These are phyloP conservation scores for Phytophthora capsici DNA, from an alignment of 352 stramenopile genomes.

Conservation along the genomic window DNA sequence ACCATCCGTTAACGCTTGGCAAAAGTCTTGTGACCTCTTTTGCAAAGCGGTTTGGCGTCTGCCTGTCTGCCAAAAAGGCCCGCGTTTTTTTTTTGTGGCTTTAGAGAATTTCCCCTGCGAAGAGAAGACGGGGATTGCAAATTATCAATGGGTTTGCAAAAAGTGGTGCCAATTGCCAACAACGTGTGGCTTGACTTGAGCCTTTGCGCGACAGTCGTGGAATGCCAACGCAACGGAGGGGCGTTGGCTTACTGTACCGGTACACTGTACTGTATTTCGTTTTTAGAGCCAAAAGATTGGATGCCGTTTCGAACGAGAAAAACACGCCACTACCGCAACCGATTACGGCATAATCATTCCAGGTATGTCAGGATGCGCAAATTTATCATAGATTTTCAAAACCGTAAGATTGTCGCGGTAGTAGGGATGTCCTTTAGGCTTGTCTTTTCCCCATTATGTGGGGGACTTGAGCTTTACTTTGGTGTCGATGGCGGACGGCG, in stretches of 20 bases:
- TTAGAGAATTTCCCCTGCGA: conserved; percentile 9
- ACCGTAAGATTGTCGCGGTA: conserved; percentile 7
- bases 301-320: conserved; percentile 22
- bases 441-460: conserved; percentile 14
- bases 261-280: conserved; percentile 19
- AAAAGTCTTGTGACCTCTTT: no score
- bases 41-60: conserved; percentile 2
- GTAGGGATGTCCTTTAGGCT: conserved; percentile 4
- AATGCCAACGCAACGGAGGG: conserved; percentile 12
- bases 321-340: conserved; percentile 12
- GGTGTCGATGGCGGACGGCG: neutral
- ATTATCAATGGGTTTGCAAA: neutral
- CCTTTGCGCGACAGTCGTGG: conserved; percentile 17
- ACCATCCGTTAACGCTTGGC: conserved; percentile 38
- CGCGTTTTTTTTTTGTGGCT: conserved; percentile 28
- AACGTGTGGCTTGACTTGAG: neutral
- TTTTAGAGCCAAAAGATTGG: conserved; percentile 31
- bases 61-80: conserved; percentile 17
- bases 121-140: conserved; percentile 9
- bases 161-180: no score
- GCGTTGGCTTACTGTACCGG: conserved; percentile 10
- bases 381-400: no score
- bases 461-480: neutral
- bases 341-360: neutral
- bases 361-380: neutral